Evolutionary conservation across 768 basidiomycete species (phyloP).

Genomic region (Pleurotus cornucopiae): DNA sequence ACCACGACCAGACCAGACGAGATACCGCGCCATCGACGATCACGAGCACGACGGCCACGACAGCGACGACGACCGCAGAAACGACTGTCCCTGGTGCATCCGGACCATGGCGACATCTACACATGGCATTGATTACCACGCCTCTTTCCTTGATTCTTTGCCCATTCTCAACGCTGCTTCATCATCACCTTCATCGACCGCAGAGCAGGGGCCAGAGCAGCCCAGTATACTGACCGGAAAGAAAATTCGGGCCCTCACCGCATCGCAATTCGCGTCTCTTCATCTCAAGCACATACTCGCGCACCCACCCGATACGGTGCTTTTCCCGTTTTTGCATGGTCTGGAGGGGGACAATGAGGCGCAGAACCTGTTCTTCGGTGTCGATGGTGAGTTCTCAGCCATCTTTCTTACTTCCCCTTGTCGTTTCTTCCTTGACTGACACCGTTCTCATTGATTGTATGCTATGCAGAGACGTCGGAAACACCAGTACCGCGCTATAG

Average conservation of each 20-base stretch:
- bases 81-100: background rate
- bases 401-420: background rate
- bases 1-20: background rate
- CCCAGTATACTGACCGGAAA: background rate
- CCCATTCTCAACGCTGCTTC: conserved; percentile 8
- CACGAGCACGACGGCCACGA: background rate
- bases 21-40: too few species aligned
- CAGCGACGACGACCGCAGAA: background rate
- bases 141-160: conserved; percentile 19
- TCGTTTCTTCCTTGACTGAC: conserved; percentile 8
- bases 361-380: conserved; percentile 78
- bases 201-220: background rate
- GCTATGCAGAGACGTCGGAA: background rate
- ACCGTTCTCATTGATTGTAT: conserved; percentile 11
- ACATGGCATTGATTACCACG: conserved; percentile 22
- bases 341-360: conserved; percentile 77
- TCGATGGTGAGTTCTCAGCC: conserved; percentile 18
- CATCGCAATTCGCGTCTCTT: conserved; percentile 51
- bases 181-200: background rate
- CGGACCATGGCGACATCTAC: background rate
- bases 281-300: conserved; percentile 59
- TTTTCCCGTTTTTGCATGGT: conserved; percentile 89
- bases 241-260: conserved; percentile 29
- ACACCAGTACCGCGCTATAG: conserved; percentile 42
- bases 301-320: conserved; percentile 74